phyloP scores from a whole-genome alignment of 495 filamentous ascomycete species.

The Daldinia decipiens region DNA sequence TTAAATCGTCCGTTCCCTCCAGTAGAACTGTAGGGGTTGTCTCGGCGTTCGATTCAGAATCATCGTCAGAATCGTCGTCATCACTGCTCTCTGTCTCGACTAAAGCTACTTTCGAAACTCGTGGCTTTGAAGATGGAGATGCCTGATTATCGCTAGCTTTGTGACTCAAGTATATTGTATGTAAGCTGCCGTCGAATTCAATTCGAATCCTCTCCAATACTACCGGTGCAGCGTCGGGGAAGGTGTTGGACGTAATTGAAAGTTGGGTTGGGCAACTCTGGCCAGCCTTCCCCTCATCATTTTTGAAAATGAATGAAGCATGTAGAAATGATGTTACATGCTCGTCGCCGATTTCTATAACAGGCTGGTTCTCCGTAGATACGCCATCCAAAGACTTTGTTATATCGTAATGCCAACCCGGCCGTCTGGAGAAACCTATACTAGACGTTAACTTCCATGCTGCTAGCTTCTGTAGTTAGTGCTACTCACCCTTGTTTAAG shows the following conservation, averaged over 20 bases:
- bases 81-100: slow-evolving; percentile 37
- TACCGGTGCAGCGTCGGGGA: slow-evolving; percentile 69
- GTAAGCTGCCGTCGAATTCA: slow-evolving; percentile 74
- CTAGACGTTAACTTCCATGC: slow-evolving; percentile 17
- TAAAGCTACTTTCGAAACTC: slow-evolving; percentile 45
- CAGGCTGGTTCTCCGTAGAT: slow-evolving; percentile 66
- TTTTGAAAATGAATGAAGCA: slow-evolving; percentile 77
- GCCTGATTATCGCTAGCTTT: slow-evolving; percentile 23
- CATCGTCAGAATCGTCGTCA: slow-evolving; percentile 32
- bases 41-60: slow-evolving; percentile 30
- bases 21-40: slow-evolving; percentile 21
- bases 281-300: slow-evolving; percentile 82
- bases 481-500: slow-evolving; percentile 68
- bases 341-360: slow-evolving; percentile 70
- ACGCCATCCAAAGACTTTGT: slow-evolving; percentile 71
- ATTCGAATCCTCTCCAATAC: slow-evolving; percentile 71
- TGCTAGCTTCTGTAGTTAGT: slow-evolving; percentile 21
- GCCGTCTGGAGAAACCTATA: slow-evolving; percentile 68
- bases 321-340: slow-evolving; percentile 77
- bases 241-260: slow-evolving; percentile 73
- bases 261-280: slow-evolving; percentile 80
- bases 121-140: slow-evolving; percentile 19
- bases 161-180: slow-evolving; percentile 62
- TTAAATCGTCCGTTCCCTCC: slow-evolving; percentile 65
- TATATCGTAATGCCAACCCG: slow-evolving; percentile 78